These are phyloP conservation scores for Flaveria bidentis DNA, from an alignment of 129 eudicot species.

Conservation along the genomic window DNA sequence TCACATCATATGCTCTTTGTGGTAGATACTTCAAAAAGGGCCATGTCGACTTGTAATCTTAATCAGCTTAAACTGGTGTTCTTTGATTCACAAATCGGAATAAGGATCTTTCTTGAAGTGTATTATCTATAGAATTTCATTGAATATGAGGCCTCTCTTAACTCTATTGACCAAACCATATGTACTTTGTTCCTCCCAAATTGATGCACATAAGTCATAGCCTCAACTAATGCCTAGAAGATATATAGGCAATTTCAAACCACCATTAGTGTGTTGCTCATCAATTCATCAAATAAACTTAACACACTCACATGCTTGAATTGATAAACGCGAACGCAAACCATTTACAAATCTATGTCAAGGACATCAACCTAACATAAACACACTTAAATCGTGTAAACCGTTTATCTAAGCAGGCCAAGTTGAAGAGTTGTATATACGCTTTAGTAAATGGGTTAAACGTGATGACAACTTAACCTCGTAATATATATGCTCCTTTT, in stretches of 20 bases:
- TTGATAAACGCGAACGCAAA: not conserved
- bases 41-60: slow-evolving; percentile 4
- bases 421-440: not conserved
- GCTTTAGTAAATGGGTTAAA: not conserved
- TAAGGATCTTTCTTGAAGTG: slow-evolving; percentile 12
- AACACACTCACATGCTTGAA: not conserved
- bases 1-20: slow-evolving; percentile 10
- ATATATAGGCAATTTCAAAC: not conserved
- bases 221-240: not conserved
- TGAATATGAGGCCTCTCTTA: not conserved
- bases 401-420: not conserved
- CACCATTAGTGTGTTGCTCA: not conserved
- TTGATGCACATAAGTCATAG: not conserved
- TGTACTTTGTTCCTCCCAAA: slow-evolving; percentile 3
- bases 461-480: not conserved
- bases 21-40: slow-evolving; percentile 2
- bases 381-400: not conserved
- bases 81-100: not conserved
- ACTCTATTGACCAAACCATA: slow-evolving; percentile 12
- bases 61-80: slow-evolving; percentile 6
- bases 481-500: no score
- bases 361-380: not conserved
- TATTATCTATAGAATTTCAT: not conserved
- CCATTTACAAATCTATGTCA: not conserved
- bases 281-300: not conserved